These are phyloP conservation scores for Globisporangium apiculatum DNA, from an alignment of 352 stramenopile species.

Conservation along the genomic window DNA sequence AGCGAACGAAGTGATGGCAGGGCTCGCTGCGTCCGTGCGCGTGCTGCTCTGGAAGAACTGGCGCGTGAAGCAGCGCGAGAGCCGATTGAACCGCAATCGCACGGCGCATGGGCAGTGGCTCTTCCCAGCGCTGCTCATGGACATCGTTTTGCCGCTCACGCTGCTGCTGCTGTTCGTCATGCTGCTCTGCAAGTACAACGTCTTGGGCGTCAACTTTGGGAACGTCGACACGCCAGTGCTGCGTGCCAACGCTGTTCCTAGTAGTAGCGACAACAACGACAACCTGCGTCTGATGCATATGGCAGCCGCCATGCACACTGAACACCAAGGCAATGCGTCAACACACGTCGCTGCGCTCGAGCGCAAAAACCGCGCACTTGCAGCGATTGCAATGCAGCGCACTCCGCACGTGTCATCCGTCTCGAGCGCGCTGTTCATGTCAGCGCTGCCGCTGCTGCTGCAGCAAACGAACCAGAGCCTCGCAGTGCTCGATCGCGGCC, in stretches of 20 bases:
- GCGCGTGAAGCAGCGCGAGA: conserved; percentile 77
- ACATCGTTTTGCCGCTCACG: conserved; percentile 58
- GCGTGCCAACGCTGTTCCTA: neutral
- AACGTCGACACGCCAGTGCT: neutral
- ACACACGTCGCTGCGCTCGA: neutral
- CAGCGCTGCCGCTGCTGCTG: conserved; percentile 51
- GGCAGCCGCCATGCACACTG: too few species aligned
- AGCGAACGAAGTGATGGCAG: conserved; percentile 6
- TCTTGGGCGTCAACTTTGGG: neutral
- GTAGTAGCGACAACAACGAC: neutral
- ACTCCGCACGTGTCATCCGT: neutral
- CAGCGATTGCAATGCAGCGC: neutral
- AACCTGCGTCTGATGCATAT: neutral
- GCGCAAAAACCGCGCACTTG: neutral
- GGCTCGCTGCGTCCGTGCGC: conserved; percentile 18
- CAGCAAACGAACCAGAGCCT: conserved; percentile 45
- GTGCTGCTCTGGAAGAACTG: conserved; percentile 82
- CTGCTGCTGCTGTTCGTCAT: conserved; percentile 54
- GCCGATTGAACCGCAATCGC: conserved; percentile 43
- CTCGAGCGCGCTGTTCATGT: conserved; percentile 29
- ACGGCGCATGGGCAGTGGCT: conserved; percentile 33
- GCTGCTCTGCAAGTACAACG: conserved; percentile 52
- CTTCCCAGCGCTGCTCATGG: conserved; percentile 56
- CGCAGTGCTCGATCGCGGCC: conserved; percentile 41
- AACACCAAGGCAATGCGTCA: neutral